Evolutionary conservation across 805 yeast genomes (phyloP), one percentile per base, ranked within the genome.

Genomic region (Wickerhamiella sergipiensis): DNA sequence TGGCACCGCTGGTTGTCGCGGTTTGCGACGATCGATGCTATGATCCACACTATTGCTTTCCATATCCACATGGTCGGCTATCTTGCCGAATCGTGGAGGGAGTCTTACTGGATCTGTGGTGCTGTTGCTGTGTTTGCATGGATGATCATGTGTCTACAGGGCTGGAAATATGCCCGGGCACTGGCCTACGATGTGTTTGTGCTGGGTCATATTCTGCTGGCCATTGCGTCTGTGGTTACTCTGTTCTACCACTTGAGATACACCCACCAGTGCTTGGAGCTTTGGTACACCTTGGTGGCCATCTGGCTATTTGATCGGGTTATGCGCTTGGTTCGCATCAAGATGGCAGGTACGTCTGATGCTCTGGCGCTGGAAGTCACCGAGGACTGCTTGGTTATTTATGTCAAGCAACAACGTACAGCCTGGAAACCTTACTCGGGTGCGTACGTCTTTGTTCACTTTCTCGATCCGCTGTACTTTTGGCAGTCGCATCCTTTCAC

Each of bases 401-500:
- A 79, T 71, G 67, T 65, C 38, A 67, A 73, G 17, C 64, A 58
- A 51, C 45, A 45, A 7, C n/a, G 33, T 10, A 44, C 17, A 53
- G 56, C 39, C 58, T 72, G 29, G 18, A 26, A 29, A n/a, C 36
- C 47, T 5, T 45, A 29, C 31, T n/a, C 38, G 17, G 81, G 85
- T 3, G 69, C 74, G 17, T 77, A 67, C 62, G 77, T 77, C 39
- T 80, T 77, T 65, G 62, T 80, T 18, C 77, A 75, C 56, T 71
- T 78, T 49, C 55, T 79, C 51, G 65, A 58, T 24, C 69, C 70
- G 45, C 52, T 64, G 9, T 64, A 72, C 40, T 77, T 80, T 62
- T 81, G 80, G 78, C 85, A 81, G 59, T 75, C 81, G 2, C 86
- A 82, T 61, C 88, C 89, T 2, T 81, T 83, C 64, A 79, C 87